Evolutionary conservation across 768 basidiomycete species (phyloP), one percentile per base, ranked within the genome.

Genomic region (Leucosporidium scottii): DNA sequence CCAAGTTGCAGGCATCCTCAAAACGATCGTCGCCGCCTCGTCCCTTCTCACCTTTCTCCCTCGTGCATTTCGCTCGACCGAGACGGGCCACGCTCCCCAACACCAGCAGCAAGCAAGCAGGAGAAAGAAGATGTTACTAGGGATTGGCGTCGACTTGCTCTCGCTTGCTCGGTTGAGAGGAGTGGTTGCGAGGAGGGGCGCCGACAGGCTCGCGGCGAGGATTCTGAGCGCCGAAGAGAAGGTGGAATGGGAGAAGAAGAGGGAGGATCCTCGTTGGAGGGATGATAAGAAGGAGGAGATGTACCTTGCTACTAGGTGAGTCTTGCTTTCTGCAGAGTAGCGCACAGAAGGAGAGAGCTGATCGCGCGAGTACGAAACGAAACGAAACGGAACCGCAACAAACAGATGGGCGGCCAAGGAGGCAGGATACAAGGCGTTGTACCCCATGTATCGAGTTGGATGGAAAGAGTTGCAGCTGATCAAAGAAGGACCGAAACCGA

Each of bases 361-460:
- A 53, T 17, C 21, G 12, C 51, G 51, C 23, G 51, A 23, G 8
- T 9, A 34, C 34, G 34, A 34, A 34, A 34, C 23, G 3, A 27
- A n/a, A n/a, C n/a, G n/a, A n/a, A n/a, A n/a, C n/a, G n/a, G n/a
- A n/a, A n/a, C n/a, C n/a, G n/a, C n/a, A n/a, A 6, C 31, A 5
- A 34, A 10, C 72, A 92, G 90, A 21, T 93, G 89, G 88, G 81
- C 84, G 44, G 83, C 88, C 27, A 93, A 93, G 73, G 91, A 93
- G 78, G 88, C 91, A 0, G 85, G 86, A 0, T 93, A 91, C 80
- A 93, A 93, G 75, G 91, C 90, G 0, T 75, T 91, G 67, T 90
- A 85, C 76, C 90, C 90, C 0, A 39, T 64, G 25, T 75, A 82
- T 50, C 80, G 75, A 44, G 84, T 87, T 23, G 84, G 83, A 9